Base-by-base conservation (phyloP, 83 land plant genomes). In the Picea abies region DNA sequence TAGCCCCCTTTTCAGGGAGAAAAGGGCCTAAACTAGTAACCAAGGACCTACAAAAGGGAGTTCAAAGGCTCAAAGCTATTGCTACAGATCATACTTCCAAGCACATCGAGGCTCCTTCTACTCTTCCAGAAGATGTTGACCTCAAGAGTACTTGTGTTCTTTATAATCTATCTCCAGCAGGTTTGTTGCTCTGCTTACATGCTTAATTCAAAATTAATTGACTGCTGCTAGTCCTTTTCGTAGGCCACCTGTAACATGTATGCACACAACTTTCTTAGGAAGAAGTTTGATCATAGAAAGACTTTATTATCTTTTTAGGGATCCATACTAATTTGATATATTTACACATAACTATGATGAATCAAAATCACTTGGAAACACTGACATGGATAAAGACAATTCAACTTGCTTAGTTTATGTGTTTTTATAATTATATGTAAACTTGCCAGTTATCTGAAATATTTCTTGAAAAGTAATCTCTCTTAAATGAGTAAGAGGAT, bases 11-110 rank as follows among this genome's bases (percentile, higher is more conserved):
- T 81, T 90, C 96, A 78, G 82, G 94, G 75, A 96, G 90, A 66
- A 91, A 88, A 0, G 97, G 97, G 39, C 97, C 97, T n/a, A 94
- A 88, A 66, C 83, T 95, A 81, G 91, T 95, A 84, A 88, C 79
- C 58, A 96, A 96, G 29, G 97, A 95, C 56, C 95, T 96, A 7
- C 88, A 88, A 10, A 85, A 79, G 58, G 91, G 86, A 79, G 5
- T 73, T 23, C 87, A 87, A 49, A 78, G 83, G 77, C 84, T 86
- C 22, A 81, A 47, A 81, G 76, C 25, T 12, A 60, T 63, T 58
- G 82, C 68, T 49, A 80, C 26, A 17, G 29, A 83, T 11, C 90
- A 91, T 0, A 67, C 82, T 11, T 6, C 76, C 52, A 72, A 37
- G 22, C 76, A 72, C 76, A 26, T 60, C 25, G 63, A 58, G 35